phyloP scores from a whole-genome alignment of 2,329 filamentous ascomycete genomes.

The Acephala macrosclerotiorum region DNA sequence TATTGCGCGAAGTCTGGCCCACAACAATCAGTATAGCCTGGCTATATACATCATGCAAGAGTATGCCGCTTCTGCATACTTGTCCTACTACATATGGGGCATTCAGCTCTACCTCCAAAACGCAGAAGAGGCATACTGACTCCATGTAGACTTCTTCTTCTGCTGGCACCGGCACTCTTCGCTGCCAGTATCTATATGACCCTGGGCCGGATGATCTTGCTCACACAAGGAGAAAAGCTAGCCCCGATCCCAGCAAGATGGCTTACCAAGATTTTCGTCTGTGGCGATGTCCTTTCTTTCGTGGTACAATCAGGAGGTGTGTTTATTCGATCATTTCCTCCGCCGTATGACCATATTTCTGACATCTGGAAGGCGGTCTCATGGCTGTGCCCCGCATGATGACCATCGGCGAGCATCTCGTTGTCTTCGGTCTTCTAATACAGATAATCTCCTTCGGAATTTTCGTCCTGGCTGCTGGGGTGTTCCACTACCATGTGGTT shows the following conservation, averaged over 20 bases:
- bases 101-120: too few species aligned
- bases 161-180: conserved; percentile 49
- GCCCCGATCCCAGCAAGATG: conserved; percentile 49
- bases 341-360: background rate
- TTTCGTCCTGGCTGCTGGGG: conserved; percentile 51
- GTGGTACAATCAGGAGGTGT: conserved; percentile 49
- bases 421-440: conserved; percentile 55
- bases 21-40: conserved; percentile 35
- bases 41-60: conserved; percentile 45
- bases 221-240: conserved; percentile 46
- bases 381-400: conserved; percentile 39
- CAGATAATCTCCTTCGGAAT: conserved; percentile 58
- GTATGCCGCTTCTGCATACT: too few species aligned
- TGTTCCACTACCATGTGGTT: conserved; percentile 53
- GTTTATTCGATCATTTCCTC: conserved; percentile 5
- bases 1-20: conserved; percentile 36
- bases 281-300: conserved; percentile 53
- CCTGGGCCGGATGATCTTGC: conserved; percentile 46
- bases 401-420: conserved; percentile 48
- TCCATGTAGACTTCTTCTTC: conserved; percentile 40
- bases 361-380: conserved; percentile 31
- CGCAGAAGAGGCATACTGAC: too few species aligned
- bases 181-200: conserved; percentile 51
- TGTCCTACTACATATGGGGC: too few species aligned
- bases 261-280: conserved; percentile 55